These are phyloP conservation scores for Cystobasidium tubakii DNA, from an alignment of 768 basidiomycete species.

Conservation along the genomic window DNA sequence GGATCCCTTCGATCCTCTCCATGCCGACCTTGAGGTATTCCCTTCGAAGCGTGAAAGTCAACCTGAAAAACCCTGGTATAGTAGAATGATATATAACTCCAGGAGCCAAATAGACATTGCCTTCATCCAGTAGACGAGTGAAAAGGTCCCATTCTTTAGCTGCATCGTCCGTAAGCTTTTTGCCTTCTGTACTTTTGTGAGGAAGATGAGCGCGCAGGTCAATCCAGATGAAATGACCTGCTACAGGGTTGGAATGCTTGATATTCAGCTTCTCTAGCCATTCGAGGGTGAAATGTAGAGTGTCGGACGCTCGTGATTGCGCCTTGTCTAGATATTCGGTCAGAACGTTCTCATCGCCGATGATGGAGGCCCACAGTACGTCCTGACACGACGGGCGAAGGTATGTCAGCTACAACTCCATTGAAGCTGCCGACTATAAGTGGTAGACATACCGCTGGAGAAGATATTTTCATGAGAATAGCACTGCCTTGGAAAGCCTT, in stretches of 20 bases:
- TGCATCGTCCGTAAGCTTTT: neutral
- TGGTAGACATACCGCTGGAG: slow-evolving; percentile 37
- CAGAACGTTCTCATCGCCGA: slow-evolving; percentile 39
- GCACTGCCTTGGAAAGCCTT: slow-evolving; percentile 41
- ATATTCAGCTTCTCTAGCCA: slow-evolving; percentile 40
- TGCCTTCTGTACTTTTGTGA: neutral
- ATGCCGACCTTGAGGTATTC: slow-evolving; percentile 30
- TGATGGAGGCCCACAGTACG: slow-evolving; percentile 41
- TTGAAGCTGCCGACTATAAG: no score
- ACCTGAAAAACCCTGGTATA: slow-evolving; percentile 38
- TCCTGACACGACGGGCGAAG: slow-evolving; percentile 34
- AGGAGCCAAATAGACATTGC: slow-evolving; percentile 31
- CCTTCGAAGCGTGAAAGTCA: slow-evolving; percentile 43
- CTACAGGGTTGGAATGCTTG: slow-evolving; percentile 39
- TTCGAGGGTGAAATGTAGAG: slow-evolving; percentile 36
- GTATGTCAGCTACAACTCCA: neutral
- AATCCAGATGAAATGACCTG: slow-evolving; percentile 43
- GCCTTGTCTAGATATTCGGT: slow-evolving; percentile 41
- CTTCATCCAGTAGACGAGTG: slow-evolving; percentile 14
- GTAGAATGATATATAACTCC: slow-evolving; percentile 27
- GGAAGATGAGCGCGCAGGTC: slow-evolving; percentile 39
- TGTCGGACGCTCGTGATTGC: slow-evolving; percentile 31
- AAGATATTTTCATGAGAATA: slow-evolving; percentile 45
- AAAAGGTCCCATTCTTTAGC: slow-evolving; percentile 36
- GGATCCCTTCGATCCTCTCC: neutral